Conservation (phyloP, 257 asterid genomes). For the Salvia splendens region DNA sequence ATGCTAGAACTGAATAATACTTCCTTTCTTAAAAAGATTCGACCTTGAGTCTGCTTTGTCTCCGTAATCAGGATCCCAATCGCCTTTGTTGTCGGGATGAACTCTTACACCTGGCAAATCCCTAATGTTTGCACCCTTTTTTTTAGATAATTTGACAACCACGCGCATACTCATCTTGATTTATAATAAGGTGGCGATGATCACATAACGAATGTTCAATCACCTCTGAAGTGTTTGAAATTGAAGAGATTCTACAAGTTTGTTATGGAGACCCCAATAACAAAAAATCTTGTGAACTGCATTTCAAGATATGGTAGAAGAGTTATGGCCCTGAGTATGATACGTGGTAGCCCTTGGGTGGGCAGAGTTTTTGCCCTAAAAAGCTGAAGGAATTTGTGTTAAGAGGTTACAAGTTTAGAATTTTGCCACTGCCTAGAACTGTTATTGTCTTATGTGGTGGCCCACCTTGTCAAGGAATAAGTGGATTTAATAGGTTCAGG, state of each 20-base stretch:
- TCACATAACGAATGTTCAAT: too few relatives aligned
- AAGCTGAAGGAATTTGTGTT: conserved; percentile 65
- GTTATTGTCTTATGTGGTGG: conserved; percentile 93
- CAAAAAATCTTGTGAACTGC: conserved; percentile 30
- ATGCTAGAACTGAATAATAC: too few relatives aligned
- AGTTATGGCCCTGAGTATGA: conserved; percentile 71
- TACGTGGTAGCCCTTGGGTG: conserved; percentile 82
- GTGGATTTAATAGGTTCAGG: conserved; percentile 79
- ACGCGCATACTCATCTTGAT: too few relatives aligned
- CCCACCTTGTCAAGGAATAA: conserved; percentile 94
- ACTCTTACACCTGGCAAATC: too few relatives aligned
- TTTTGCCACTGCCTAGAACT: conserved; percentile 75
- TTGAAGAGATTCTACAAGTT: conserved; percentile 48
- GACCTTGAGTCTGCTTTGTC: too few relatives aligned
- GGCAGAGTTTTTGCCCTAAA: conserved; percentile 62
- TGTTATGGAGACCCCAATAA: conserved; percentile 64
- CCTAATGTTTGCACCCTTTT: too few relatives aligned
- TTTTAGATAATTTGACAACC: too few relatives aligned
- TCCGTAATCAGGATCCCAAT: too few relatives aligned
- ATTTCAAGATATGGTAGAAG: conserved; percentile 80
- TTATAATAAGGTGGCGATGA: too few relatives aligned
- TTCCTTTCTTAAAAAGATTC: too few relatives aligned
- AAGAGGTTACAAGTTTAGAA: conserved; percentile 44
- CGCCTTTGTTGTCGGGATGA: too few relatives aligned
- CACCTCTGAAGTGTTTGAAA: conserved; percentile 59